Conservation (phyloP, 2,329 filamentous ascomycete genomes). For the Colletotrichum magnum region DNA sequence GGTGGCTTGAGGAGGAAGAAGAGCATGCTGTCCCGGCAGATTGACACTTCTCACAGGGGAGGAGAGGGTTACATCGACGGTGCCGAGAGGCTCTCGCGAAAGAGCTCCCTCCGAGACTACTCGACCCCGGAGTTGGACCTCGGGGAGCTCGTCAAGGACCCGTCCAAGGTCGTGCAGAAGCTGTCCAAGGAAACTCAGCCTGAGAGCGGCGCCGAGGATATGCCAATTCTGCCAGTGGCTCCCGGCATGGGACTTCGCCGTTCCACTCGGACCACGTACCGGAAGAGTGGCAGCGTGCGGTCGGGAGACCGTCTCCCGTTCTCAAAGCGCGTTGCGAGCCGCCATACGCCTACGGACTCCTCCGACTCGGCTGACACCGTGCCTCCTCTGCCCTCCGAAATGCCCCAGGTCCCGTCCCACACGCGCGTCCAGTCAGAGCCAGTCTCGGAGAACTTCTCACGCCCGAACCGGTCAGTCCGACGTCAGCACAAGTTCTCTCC, state of each 20-base stretch:
- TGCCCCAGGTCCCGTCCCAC: constrained; percentile 66
- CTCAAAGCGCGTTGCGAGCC: constrained; percentile 78
- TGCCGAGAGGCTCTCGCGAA: constrained; percentile 82
- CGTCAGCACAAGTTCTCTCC: constrained; percentile 65
- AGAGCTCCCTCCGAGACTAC: constrained; percentile 73
- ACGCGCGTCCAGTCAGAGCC: constrained; percentile 80
- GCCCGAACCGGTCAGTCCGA: constrained; percentile 65
- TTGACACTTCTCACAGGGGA: constrained; percentile 77
- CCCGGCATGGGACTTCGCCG: constrained; percentile 86
- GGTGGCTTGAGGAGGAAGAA: constrained; percentile 84
- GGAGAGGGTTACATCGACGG: constrained; percentile 83
- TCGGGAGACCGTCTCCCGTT: constrained; percentile 83
- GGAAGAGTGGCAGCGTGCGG: constrained; percentile 85
- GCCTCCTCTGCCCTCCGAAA: constrained; percentile 56
- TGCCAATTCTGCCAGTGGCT: constrained; percentile 86
- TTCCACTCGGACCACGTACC: constrained; percentile 92
- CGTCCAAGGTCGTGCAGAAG: constrained; percentile 78
- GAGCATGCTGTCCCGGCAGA: constrained; percentile 94
- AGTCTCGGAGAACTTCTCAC: constrained; percentile 72
- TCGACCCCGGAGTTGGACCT: constrained; percentile 75
- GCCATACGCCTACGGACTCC: constrained; percentile 67
- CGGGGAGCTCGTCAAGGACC: constrained; percentile 87
- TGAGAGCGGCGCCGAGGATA: constrained; percentile 73
- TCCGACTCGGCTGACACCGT: constrained; percentile 54
- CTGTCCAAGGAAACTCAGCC: constrained; percentile 71